phyloP scores from a whole-genome alignment of 2,329 filamentous ascomycete genomes.

The Lasiodiplodia sp. region DNA sequence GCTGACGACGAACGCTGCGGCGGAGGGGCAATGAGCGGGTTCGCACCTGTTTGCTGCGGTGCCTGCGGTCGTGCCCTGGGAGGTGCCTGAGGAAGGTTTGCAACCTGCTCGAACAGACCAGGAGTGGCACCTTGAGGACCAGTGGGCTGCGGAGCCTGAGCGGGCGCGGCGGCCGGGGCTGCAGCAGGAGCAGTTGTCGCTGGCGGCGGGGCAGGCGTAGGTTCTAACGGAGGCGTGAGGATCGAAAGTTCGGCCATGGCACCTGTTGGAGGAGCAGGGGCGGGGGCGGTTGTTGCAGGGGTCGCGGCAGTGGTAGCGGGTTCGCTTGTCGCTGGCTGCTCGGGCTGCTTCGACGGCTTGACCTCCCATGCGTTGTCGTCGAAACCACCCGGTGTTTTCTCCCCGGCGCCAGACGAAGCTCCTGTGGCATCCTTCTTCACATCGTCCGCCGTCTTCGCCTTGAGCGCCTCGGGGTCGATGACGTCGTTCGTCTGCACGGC shows the following conservation, averaged over 20 bases:
- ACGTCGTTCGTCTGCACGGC: constrained; percentile 85
- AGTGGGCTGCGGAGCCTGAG: constrained; percentile 38
- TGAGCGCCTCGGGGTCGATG: constrained; percentile 86
- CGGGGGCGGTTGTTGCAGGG: constrained; percentile 47
- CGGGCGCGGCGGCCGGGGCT: constrained; percentile 45
- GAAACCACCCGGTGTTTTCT: constrained; percentile 68
- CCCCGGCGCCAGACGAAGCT: constrained; percentile 14
- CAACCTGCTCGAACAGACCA: constrained; percentile 36
- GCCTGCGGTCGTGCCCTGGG: constrained; percentile 74
- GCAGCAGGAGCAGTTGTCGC: constrained; percentile 48
- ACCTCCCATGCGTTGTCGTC: constrained; percentile 98
- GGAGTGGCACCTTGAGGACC: constrained; percentile 33
- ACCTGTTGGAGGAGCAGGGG: constrained; percentile 61
- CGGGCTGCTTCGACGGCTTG: constrained; percentile 74
- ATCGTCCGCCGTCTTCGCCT: constrained; percentile 59
- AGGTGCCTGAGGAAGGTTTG: constrained; percentile 45
- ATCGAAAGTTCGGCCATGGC: constrained; percentile 74
- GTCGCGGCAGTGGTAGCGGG: constrained; percentile 46
- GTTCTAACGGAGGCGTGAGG: constrained; percentile 61
- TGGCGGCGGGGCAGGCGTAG: constrained; percentile 49
- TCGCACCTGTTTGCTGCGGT: constrained; percentile 67
- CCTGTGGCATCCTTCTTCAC: constrained; percentile 33
- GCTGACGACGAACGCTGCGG: constrained; percentile 85
- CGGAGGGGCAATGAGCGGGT: constrained; percentile 76
- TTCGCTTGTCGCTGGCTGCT: constrained; percentile 45